These are phyloP conservation scores for Larix sibirica DNA, from an alignment of 83 land plant genomes.

Conservation along the genomic window DNA sequence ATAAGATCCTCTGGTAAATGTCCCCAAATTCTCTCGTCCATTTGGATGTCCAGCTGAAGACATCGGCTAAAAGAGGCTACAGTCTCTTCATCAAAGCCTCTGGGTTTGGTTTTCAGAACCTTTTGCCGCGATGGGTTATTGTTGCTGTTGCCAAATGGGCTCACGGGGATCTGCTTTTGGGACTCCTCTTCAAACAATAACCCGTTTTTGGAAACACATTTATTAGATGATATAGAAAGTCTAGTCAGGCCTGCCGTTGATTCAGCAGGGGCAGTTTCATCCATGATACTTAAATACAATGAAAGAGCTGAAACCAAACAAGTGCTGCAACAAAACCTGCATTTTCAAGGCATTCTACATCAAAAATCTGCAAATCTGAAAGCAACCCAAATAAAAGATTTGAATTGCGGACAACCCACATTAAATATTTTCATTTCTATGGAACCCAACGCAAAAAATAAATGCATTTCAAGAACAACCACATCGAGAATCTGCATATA, in stretches of 20 bases:
- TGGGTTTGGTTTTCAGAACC: constrained; percentile 10
- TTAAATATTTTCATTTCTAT: not conserved
- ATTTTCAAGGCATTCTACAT: not conserved
- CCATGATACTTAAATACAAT: not conserved
- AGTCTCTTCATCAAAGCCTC: constrained; percentile 29
- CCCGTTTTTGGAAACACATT: not conserved
- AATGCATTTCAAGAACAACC: not conserved
- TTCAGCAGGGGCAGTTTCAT: constrained; percentile 5
- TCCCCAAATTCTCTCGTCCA: constrained; percentile 71
- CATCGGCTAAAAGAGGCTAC: constrained; percentile 28
- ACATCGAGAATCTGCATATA: not conserved
- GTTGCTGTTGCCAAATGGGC: too few relatives aligned
- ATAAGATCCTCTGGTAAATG: constrained; percentile 65
- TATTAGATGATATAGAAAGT: not conserved
- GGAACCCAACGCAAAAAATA: not conserved
- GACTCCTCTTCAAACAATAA: constrained; percentile 7
- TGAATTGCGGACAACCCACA: not conserved
- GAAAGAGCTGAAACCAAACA: not conserved
- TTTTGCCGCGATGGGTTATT: not conserved
- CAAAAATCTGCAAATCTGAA: not conserved
- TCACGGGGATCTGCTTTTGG: not conserved
- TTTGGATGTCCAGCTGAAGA: constrained; percentile 35
- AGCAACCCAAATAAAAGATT: not conserved
- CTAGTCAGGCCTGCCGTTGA: not conserved
- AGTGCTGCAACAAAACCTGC: not conserved